These are phyloP conservation scores for Verticillium albo-atrum DNA, from an alignment of 2,329 filamentous ascomycete species.

Conservation along the genomic window DNA sequence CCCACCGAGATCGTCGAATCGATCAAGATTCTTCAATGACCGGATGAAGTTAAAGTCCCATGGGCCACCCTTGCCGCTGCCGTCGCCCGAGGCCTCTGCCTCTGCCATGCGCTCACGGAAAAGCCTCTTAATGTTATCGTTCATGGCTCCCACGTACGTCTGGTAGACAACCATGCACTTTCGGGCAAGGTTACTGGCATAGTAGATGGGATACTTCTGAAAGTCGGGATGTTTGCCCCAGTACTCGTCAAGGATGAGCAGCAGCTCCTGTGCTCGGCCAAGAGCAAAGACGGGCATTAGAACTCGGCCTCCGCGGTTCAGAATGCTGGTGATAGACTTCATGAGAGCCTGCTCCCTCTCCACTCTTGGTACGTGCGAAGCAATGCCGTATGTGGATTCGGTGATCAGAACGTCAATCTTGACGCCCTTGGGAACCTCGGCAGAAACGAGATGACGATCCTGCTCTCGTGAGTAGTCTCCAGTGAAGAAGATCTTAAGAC, in stretches of 20 bases:
- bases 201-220: slow-evolving; percentile 93
- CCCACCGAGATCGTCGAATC: slow-evolving; percentile 91
- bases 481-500: slow-evolving; percentile 94
- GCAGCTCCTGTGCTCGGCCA: slow-evolving; percentile 86
- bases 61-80: slow-evolving; percentile 72
- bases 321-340: slow-evolving; percentile 87
- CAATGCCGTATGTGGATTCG: slow-evolving; percentile 95
- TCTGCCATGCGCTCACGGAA: slow-evolving; percentile 91
- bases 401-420: slow-evolving; percentile 97
- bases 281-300: slow-evolving; percentile 95
- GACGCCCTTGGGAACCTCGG: slow-evolving; percentile 80
- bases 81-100: slow-evolving; percentile 74
- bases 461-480: slow-evolving; percentile 96
- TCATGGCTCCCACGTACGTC: slow-evolving; percentile 97
- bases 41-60: slow-evolving; percentile 98
- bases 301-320: slow-evolving; percentile 88
- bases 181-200: slow-evolving; percentile 88
- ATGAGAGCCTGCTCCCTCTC: slow-evolving; percentile 92
- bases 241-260: slow-evolving; percentile 94
- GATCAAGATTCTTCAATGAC: slow-evolving; percentile 85
- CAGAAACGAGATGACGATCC: slow-evolving; percentile 91
- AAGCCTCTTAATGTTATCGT: slow-evolving; percentile 96
- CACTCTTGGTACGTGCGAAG: slow-evolving; percentile 82
- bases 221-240: slow-evolving; percentile 87
- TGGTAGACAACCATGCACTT: slow-evolving; percentile 99